phyloP scores from a whole-genome alignment of 1,284 basidiomycete species.

The Tremellales sp. region DNA sequence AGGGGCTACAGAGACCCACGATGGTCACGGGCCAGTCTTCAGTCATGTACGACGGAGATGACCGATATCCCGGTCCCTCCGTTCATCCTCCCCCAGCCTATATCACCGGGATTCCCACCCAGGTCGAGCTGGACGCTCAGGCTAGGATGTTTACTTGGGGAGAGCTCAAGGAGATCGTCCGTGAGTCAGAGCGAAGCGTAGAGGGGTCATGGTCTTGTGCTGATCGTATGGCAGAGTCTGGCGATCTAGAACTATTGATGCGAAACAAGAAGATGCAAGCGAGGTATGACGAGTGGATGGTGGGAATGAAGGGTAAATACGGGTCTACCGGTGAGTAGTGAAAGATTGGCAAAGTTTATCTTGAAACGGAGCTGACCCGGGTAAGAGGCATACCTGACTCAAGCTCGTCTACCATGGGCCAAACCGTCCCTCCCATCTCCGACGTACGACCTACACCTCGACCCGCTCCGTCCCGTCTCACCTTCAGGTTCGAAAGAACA shows the following conservation, averaged over 20 bases:
- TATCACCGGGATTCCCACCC: constrained; percentile 36
- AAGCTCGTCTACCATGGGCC: constrained; percentile 38
- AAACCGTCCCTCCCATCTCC: constrained; percentile 1
- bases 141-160: constrained; percentile 46
- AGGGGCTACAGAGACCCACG: too few species aligned
- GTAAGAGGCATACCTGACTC: constrained; percentile 40
- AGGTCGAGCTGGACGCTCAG: constrained; percentile 42
- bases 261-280: constrained; percentile 40
- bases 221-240: constrained; percentile 11
- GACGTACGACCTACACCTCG: background rate
- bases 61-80: constrained; percentile 36
- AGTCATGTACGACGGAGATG: constrained; percentile 28
- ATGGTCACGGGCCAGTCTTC: constrained; percentile 1
- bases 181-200: constrained; percentile 14
- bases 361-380: background rate
- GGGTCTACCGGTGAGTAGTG: constrained; percentile 36
- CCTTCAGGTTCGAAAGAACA: background rate
- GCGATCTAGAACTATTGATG: constrained; percentile 31
- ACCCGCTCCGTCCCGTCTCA: constrained; percentile 7
- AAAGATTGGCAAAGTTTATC: background rate
- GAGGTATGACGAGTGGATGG: constrained; percentile 41
- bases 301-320: constrained; percentile 30
- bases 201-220: background rate
- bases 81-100: constrained; percentile 26
- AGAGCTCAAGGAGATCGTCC: constrained; percentile 40